Base-by-base conservation (phyloP, 108 stramenopile species). In the Skeletonema marinoi region DNA sequence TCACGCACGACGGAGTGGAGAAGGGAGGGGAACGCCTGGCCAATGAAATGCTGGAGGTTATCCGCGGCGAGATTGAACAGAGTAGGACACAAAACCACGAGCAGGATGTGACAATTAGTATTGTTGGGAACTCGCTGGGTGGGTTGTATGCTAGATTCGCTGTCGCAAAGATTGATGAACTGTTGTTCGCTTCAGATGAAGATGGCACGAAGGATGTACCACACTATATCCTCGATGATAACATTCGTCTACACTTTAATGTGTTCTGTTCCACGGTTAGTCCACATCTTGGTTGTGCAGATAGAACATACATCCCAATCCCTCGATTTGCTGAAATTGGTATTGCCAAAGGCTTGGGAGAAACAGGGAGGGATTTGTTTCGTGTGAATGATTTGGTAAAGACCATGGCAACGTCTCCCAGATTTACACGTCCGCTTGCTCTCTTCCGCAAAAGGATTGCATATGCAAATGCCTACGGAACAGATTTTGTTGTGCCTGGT, bases 401-500 rank as follows among this genome's bases (percentile, higher is more conserved):
- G 17, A 74, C 79, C 9, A 78, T 95, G 88, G 68, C 83, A 32
- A 77, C 74, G 1, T 59, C 74, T 5, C 58, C 71, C 1, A 65
- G 51, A 51, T 95, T 80, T 73, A 25, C 90, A n/a, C 39, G 69
- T n/a, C 94, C 94, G n/a, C 83, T 95, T 7, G 36, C 42, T 16
- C 44, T 32, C 3, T 95, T 95, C 83, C 80, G 69, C n/a, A 81
- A 84, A 61, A 81, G 94, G n/a, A 85, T 95, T 48, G 94, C 94
- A 29, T 89, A 92, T 70, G 88, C 89, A 42, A 91, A 91, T 85
- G 92, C 86, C 3, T 87, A 78, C 75, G 84, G 82, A 8, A 95
- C 94, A 32, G 92, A 95, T 65, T 92, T 95, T 83, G 88, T 87
- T 70, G 94, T 95, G 9, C 94, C 94, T 12, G 82, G 85, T 6